A percentile compares a stretch with the other conserved stretches of the same genome.
Conservation (phyloP, 768 basidiomycete species). For the Kwoniella pini region DNA sequence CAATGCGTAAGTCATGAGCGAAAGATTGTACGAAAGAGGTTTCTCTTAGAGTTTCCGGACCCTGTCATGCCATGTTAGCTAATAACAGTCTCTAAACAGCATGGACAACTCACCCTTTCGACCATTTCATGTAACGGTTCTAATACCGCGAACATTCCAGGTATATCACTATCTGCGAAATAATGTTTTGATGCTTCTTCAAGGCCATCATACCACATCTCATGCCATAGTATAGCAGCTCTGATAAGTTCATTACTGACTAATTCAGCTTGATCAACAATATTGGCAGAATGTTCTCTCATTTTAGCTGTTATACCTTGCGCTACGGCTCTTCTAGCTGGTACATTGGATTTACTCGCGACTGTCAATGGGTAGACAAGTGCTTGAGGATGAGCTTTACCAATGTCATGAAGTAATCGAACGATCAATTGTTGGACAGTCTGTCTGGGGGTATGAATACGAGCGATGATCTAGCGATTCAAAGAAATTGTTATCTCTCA, state of each 20-base stretch:
- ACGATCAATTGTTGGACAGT: slow-evolving; percentile 88
- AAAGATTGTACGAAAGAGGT: slow-evolving; percentile 93
- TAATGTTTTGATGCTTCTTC: slow-evolving; percentile 96
- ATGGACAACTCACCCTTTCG: slow-evolving; percentile 62
- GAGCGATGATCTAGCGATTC: slow-evolving; percentile 84
- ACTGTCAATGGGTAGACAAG: slow-evolving; percentile 91
- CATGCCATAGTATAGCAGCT: slow-evolving; percentile 97
- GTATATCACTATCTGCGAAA: slow-evolving; percentile 95
- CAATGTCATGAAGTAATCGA: slow-evolving; percentile 82
- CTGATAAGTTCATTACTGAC: slow-evolving; percentile 95
- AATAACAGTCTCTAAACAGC: background rate
- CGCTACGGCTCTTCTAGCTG: slow-evolving; percentile 77
- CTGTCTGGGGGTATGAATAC: slow-evolving; percentile 88
- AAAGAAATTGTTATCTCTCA: too few relatives aligned
- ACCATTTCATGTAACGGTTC: slow-evolving; percentile 91
- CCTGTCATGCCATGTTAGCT: slow-evolving; percentile 59
- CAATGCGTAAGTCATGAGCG: slow-evolving; percentile 86
- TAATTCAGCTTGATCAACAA: slow-evolving; percentile 84
- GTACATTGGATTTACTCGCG: slow-evolving; percentile 91
- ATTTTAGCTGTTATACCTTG: slow-evolving; percentile 85
- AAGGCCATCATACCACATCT: slow-evolving; percentile 96
- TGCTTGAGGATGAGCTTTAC: slow-evolving; percentile 95
- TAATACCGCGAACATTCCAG: slow-evolving; percentile 91
- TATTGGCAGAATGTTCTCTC: slow-evolving; percentile 81
- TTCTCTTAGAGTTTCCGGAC: slow-evolving; percentile 89